Conservation (phyloP, 371 early-diverging fungal species). For the Circinella minor region DNA sequence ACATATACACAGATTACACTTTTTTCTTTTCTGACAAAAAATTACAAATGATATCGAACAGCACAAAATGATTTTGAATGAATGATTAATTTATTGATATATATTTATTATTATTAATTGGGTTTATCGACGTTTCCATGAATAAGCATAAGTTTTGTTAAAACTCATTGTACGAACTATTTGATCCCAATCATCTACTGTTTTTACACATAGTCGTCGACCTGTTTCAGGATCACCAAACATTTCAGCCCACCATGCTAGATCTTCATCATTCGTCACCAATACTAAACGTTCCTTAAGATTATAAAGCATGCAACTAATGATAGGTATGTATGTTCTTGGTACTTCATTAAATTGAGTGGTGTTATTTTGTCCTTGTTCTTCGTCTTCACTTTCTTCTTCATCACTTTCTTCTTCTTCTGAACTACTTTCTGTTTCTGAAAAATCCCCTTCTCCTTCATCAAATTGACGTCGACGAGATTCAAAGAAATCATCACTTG, state of each 20-base stretch:
- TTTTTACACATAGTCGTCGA: conserved; percentile 36
- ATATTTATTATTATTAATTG: background rate
- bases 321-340: conserved; percentile 36
- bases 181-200: conserved; percentile 52
- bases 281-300: conserved; percentile 40
- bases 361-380: conserved; percentile 1
- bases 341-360: conserved; percentile 37
- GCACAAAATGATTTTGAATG: no score
- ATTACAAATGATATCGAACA: no score
- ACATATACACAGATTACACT: background rate
- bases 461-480: conserved; percentile 26
- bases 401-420: conserved; percentile 16
- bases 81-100: background rate
- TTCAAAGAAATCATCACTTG: conserved; percentile 30
- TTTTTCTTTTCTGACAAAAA: no score
- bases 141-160: conserved; percentile 31
- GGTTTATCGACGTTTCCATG: conserved; percentile 32
- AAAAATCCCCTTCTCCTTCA: conserved; percentile 24
- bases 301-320: conserved; percentile 51
- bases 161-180: conserved; percentile 37
- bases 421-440: conserved; percentile 4
- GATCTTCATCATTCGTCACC: conserved; percentile 53
- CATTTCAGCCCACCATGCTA: conserved; percentile 54
- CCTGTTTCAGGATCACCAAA: conserved; percentile 49
- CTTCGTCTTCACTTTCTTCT: conserved; percentile 10